A percentile compares a stretch with the other conserved stretches of the same genome.
phyloP scores from a whole-genome alignment of 106 monocot genomes.

The Gastrodia elata region DNA sequence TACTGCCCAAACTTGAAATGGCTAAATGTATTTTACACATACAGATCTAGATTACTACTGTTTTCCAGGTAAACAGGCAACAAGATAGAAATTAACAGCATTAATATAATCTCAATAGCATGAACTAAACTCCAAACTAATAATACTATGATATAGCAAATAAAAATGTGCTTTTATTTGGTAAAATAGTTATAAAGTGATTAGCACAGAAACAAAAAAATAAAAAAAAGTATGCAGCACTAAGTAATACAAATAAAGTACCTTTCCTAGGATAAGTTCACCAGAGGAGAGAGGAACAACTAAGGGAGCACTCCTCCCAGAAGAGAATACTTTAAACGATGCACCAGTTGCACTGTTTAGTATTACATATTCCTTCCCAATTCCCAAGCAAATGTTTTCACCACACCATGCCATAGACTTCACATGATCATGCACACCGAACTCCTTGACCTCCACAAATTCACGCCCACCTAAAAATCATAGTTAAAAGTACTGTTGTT shows the following conservation, averaged over 20 bases:
- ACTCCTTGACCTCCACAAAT: constrained; percentile 94
- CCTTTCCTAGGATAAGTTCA: constrained; percentile 93
- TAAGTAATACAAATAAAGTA: constrained; percentile 15
- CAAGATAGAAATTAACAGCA: not conserved
- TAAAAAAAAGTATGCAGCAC: not conserved
- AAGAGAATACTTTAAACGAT: constrained; percentile 71
- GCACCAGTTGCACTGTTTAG: constrained; percentile 81
- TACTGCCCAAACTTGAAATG: too few relatives aligned
- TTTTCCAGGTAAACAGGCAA: not conserved
- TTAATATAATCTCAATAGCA: not conserved
- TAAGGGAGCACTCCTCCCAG: constrained; percentile 80
- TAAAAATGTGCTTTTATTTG: not conserved
- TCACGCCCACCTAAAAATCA: constrained; percentile 68
- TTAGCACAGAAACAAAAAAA: not conserved
- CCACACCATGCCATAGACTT: constrained; percentile 98
- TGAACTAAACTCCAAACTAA: not conserved
- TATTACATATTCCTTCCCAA: constrained; percentile 87
- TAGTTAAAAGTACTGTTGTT: not conserved
- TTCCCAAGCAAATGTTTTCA: constrained; percentile 94
- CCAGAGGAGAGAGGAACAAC: constrained; percentile 78
- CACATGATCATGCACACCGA: constrained; percentile 72
- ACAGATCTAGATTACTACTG: not conserved
- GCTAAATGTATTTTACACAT: not conserved
- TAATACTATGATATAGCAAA: not conserved
- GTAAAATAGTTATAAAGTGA: not conserved